Conservation (phyloP, 106 monocot genomes). For the Dendrobium chrysotoxum region DNA sequence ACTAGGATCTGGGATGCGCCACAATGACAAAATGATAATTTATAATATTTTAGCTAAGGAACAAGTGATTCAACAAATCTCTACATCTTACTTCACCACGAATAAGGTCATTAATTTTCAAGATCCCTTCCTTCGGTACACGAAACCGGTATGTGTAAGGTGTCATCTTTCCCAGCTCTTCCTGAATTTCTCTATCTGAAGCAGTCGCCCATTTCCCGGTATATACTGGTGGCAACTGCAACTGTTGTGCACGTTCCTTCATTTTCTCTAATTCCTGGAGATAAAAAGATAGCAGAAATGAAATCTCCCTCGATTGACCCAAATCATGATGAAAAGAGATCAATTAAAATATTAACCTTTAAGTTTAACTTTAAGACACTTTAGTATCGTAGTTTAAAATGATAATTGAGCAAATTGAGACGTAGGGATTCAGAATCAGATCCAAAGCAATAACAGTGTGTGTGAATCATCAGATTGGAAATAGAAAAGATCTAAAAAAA, state of each 20-base stretch:
- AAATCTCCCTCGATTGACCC: not conserved
- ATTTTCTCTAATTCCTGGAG: slow-evolving; percentile 88
- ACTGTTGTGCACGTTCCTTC: slow-evolving; percentile 83
- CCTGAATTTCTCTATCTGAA: slow-evolving; percentile 64
- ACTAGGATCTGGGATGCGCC: not conserved
- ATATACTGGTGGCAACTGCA: slow-evolving; percentile 90
- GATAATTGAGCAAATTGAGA: not conserved
- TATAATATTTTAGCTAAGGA: not conserved
- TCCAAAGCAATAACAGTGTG: too few species aligned
- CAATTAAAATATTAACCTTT: not conserved
- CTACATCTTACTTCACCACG: slow-evolving; percentile 86
- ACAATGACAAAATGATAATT: not conserved
- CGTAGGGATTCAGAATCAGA: too few species aligned
- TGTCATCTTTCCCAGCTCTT: slow-evolving; percentile 75
- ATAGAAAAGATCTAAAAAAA: too few species aligned
- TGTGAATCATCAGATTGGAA: too few species aligned
- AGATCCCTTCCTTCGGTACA: slow-evolving; percentile 77
- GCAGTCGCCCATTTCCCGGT: slow-evolving; percentile 93
- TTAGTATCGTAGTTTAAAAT: not conserved
- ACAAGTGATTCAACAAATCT: not conserved
- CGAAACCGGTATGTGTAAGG: slow-evolving; percentile 93
- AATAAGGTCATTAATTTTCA: slow-evolving; percentile 87
- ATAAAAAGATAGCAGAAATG: not conserved
- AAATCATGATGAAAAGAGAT: not conserved
- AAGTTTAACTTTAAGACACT: not conserved